Conservation (phyloP, 148 eudicot species). For the Cornus kousa region DNA sequence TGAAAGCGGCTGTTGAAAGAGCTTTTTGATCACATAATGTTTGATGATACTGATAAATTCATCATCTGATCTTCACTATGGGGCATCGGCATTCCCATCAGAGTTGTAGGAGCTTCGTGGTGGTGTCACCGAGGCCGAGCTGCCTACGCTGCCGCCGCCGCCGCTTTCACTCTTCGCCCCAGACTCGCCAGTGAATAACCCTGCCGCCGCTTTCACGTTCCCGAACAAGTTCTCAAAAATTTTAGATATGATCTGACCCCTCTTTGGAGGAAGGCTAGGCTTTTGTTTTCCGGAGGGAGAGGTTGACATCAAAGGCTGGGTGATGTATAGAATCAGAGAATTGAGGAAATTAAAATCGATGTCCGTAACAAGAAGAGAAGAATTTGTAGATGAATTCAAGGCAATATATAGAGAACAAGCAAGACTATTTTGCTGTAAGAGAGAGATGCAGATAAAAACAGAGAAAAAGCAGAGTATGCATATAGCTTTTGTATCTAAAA, state of each 20-base stretch:
- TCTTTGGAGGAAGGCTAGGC: constrained; percentile 8
- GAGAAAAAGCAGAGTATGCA: neutral
- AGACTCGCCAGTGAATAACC: neutral
- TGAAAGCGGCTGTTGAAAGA: neutral
- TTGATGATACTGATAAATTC: neutral
- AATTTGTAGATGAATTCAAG: too few relatives aligned
- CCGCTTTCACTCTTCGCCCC: neutral
- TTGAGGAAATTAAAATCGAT: neutral
- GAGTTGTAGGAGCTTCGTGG: constrained; percentile 10
- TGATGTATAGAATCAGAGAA: neutral
- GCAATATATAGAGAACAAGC: neutral
- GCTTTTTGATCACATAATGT: neutral
- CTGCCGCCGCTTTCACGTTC: neutral
- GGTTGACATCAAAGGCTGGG: neutral
- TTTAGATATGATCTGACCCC: constrained; percentile 16
- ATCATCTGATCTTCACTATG: neutral
- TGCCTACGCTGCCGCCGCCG: neutral
- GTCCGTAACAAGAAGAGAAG: too few relatives aligned
- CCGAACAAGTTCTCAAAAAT: constrained; percentile 6
- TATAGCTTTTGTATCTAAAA: too few relatives aligned
- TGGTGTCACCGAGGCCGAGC: neutral
- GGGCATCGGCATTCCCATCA: constrained; percentile 8
- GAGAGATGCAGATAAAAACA: neutral
- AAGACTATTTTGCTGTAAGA: neutral
- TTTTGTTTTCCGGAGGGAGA: neutral